Conservation (phyloP, 805 yeast species). For the Kazachstania kunashirensis region DNA sequence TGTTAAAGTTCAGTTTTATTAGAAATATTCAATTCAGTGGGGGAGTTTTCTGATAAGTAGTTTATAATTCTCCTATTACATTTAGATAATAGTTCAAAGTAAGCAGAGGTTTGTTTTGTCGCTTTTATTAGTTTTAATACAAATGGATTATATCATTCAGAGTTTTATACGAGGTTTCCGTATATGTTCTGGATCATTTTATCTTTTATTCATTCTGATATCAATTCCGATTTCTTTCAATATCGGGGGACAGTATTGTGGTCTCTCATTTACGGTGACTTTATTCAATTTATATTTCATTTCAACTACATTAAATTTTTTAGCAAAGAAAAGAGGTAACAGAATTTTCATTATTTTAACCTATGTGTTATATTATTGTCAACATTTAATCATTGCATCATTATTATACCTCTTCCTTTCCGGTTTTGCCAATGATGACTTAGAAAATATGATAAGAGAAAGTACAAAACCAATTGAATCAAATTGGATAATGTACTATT, state of each 20-base stretch:
- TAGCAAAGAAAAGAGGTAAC: constrained; percentile 27
- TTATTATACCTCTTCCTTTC: constrained; percentile 60
- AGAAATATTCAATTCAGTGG: too few species aligned
- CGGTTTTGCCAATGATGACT: constrained; percentile 35
- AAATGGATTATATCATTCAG: too few species aligned
- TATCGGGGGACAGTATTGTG: constrained; percentile 85
- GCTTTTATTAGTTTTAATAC: too few species aligned
- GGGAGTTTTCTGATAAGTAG: too few species aligned
- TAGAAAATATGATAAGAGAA: constrained; percentile 14
- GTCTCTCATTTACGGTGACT: constrained; percentile 72
- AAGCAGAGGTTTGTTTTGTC: too few species aligned
- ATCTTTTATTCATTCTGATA: constrained; percentile 58
- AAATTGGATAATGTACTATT: constrained; percentile 24
- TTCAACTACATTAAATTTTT: constrained; percentile 61
- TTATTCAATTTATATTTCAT: constrained; percentile 60
- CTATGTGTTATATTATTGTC: constrained; percentile 57
- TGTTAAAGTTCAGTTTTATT: too few species aligned
- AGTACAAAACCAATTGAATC: constrained; percentile 18
- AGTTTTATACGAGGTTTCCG: constrained; percentile 21
- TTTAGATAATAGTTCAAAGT: too few species aligned
- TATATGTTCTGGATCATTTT: constrained; percentile 43
- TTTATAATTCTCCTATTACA: too few species aligned
- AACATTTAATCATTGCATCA: constrained; percentile 76
- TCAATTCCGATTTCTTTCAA: constrained; percentile 91
- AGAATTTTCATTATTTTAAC: constrained; percentile 21